Evolutionary conservation across 768 basidiomycete species (phyloP), one percentile per base, ranked within the genome.

Genomic region (Filobasidium wieringae): DNA sequence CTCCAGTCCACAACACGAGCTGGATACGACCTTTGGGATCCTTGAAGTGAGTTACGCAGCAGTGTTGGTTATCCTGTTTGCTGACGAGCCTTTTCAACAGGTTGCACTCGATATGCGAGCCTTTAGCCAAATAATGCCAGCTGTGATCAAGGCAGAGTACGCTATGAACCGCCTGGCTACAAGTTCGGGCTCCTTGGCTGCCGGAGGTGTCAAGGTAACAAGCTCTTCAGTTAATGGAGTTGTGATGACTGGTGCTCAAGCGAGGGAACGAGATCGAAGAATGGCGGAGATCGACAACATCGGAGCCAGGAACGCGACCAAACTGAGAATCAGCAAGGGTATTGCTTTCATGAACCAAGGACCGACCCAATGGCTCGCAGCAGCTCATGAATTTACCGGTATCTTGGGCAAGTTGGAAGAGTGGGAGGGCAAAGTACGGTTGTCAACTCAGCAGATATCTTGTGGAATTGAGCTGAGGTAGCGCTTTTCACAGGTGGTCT

Each of bases 1-100:
- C n/a, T 61, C 60, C 4, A 57, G 31, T 26, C 24, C 60, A 47
- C 51, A 52, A 53, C 55, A 61, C 43, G 60, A 61, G 26, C 51
- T 61, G 30, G 60, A 61, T 17, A 33, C 33, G 8, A 40, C 17
- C 33, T 31, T 61, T n/a, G 55, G 49, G 12, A 57, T 51, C 7
- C 56, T 61, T 34, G 55, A 61, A 34, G 58, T 59, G 27, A 29
- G 55, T 36, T 36, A 19, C 12, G 22, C 22, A 37, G 29, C 41
- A 24, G 49, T 41, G 32, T 11, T 57, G 17, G 24, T 15, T 2
- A 24, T 50, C 34, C 26, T 37, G 24, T 17, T 34, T 6, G 29
- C 29, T 17, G 7, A 30, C 32, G 19, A 19, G 7, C 2, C 4
- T 2, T 14, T n/a, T 37, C 9, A 49, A 26, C 47, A 57, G 56